Evolutionary conservation across 441 rosid genomes (phyloP), one percentile per base, ranked within the genome.

Genomic region (Syzygium malaccense): DNA sequence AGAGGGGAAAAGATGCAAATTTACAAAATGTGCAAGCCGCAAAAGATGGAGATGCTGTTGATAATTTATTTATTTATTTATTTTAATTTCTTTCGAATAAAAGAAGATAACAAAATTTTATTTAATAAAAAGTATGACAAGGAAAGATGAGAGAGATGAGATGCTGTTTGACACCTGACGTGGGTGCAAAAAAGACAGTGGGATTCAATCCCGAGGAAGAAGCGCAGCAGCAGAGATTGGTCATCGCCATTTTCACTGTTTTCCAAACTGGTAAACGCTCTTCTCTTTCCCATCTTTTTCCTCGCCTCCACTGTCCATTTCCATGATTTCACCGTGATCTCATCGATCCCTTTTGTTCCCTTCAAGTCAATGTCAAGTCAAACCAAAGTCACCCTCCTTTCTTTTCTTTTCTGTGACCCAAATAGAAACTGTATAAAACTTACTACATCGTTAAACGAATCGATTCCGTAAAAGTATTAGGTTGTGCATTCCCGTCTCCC

Each of bases 181-280:
- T 87, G 89, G 90, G 87, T 86, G 89, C 92, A 87, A 88, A 60
- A 90, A 14, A 75, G 51, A 41, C 51, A 41, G 89, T 88, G 91
- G 94, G 93, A 89, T 86, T 90, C 93, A 90, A 93, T 93, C 93
- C 93, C 92, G 85, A 93, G 90, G 87, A 86, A 45, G 89, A 89
- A 28, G 23, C 56, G n/a, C 26, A 71, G 83, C 8, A 66, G 23
- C 11, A 32, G 75, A 75, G 83, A 41, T 23, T 41, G 83, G 53
- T 45, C 51, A 23, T 75, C 53, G 53, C 83, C 83, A 75, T 75
- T 41, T 37, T 75, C 68, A 28, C 68, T 60, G 68, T 26, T 58
- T 26, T 26, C 13, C 64, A 58, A 12, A 13, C 64, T 58, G 30
- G 64, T 13, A 26, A 58, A 58, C n/a, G 64, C 56, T 55, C 20